phyloP scores from a whole-genome alignment of 2,329 filamentous ascomycete genomes.

The Aspergillus uvarum region DNA sequence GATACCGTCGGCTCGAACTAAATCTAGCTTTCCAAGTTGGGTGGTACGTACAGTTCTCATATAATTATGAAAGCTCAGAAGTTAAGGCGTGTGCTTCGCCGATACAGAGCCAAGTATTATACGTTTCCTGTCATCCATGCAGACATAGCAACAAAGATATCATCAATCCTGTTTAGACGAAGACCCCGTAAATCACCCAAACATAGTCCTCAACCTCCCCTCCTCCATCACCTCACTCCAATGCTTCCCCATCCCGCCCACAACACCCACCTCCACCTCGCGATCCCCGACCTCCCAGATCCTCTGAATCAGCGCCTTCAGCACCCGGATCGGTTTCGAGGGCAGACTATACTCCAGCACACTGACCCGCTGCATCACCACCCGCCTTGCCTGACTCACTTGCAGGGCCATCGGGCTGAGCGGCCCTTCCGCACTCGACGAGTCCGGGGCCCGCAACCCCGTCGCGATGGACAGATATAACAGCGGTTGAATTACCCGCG shows the following conservation, averaged over 20 bases:
- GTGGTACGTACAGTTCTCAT: too few species aligned
- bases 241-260: neutral
- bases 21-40: too few species aligned
- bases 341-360: neutral
- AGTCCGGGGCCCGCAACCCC: neutral
- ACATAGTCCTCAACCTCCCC: neutral
- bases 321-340: neutral
- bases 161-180: too few species aligned
- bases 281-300: constrained; percentile 1
- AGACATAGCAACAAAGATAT: neutral
- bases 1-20: too few species aligned
- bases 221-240: constrained; percentile 8
- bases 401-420: neutral
- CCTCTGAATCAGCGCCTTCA: neutral
- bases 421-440: neutral
- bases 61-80: too few species aligned
- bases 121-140: too few species aligned
- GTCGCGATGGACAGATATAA: neutral
- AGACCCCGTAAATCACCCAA: neutral
- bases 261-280: neutral
- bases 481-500: neutral
- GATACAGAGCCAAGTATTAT: too few species aligned
- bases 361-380: neutral
- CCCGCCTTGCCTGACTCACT: neutral
- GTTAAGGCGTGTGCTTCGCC: too few species aligned